Evolutionary conservation across 805 yeast genomes (phyloP).

Genomic region (Clavispora phyllophila): DNA sequence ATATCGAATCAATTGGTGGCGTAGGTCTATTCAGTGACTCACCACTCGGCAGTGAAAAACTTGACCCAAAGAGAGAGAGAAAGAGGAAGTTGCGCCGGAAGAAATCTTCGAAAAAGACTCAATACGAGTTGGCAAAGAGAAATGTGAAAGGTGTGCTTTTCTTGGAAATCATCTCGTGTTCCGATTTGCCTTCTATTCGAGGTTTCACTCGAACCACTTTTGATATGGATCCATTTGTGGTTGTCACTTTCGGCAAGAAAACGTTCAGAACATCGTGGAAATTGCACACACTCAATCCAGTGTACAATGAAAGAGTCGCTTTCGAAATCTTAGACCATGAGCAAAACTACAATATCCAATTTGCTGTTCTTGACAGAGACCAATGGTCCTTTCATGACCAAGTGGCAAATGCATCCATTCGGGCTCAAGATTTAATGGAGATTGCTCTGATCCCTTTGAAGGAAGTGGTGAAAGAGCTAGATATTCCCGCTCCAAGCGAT

Average conservation of each 20-base stretch:
- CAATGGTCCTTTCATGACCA: conserved; percentile 76
- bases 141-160: conserved; percentile 65
- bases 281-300: conserved; percentile 77
- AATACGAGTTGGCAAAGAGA: conserved; percentile 35
- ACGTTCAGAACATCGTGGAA: conserved; percentile 83
- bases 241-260: conserved; percentile 82
- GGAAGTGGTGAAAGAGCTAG: conserved; percentile 8
- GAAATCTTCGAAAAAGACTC: conserved; percentile 1
- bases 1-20: conserved; percentile 3
- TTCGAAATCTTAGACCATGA: conserved; percentile 73
- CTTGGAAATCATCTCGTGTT: conserved; percentile 68
- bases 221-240: conserved; percentile 96
- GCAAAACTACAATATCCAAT: conserved; percentile 55
- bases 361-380: conserved; percentile 81
- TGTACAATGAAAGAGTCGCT: conserved; percentile 73
- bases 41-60: not conserved
- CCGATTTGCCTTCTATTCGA: conserved; percentile 72
- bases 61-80: too few relatives aligned
- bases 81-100: conserved; percentile 3
- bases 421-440: conserved; percentile 45
- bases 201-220: conserved; percentile 71
- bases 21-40: conserved; percentile 7
- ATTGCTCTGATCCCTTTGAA: conserved; percentile 21
- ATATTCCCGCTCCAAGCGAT: not conserved
- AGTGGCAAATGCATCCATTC: conserved; percentile 62